phyloP scores from a whole-genome alignment of 2,329 filamentous ascomycete species.

The Raffaelea ambrosiae region DNA sequence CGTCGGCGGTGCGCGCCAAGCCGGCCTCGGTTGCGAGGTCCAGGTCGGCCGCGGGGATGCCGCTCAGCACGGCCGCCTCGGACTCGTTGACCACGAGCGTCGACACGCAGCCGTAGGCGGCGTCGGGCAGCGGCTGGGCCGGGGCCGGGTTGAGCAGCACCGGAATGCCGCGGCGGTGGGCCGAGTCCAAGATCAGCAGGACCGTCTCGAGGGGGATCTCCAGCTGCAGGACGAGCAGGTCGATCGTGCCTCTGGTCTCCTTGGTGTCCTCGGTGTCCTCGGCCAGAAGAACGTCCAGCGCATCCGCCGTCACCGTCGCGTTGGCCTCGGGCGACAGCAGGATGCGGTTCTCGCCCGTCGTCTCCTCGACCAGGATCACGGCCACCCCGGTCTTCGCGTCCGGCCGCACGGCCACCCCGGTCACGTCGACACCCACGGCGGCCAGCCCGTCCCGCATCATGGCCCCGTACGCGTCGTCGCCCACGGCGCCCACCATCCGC shows the following conservation, averaged over 20 bases:
- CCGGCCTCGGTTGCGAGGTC: conserved; percentile 24
- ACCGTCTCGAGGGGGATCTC: conserved; percentile 48
- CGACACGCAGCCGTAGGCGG: conserved; percentile 47
- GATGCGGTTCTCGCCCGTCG: conserved; percentile 65
- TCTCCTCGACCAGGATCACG: conserved; percentile 64
- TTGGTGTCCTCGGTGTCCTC: no score
- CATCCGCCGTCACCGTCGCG: conserved; percentile 29
- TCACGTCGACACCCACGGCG: conserved; percentile 45
- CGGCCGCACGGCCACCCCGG: conserved; percentile 33
- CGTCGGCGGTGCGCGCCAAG: conserved; percentile 29
- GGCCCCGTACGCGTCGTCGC: conserved; percentile 56
- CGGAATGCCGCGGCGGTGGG: conserved; percentile 29
- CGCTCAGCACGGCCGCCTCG: conserved; percentile 54
- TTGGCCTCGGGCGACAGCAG: conserved; percentile 66
- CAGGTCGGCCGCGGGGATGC: conserved; percentile 18
- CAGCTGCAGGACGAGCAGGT: conserved; percentile 50
- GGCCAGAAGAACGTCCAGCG: conserved; percentile 8
- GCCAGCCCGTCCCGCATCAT: conserved; percentile 42
- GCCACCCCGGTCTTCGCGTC: conserved; percentile 58
- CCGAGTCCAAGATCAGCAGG: conserved; percentile 34
- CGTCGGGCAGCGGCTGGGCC: conserved; percentile 44
- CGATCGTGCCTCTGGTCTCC: conserved; percentile 20
- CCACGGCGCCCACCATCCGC: conserved; percentile 67
- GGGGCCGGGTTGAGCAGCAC: conserved; percentile 67
- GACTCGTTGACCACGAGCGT: conserved; percentile 68